Evolutionary conservation across 768 basidiomycete genomes (phyloP).

Genomic region (Sarcomyxa edulis): DNA sequence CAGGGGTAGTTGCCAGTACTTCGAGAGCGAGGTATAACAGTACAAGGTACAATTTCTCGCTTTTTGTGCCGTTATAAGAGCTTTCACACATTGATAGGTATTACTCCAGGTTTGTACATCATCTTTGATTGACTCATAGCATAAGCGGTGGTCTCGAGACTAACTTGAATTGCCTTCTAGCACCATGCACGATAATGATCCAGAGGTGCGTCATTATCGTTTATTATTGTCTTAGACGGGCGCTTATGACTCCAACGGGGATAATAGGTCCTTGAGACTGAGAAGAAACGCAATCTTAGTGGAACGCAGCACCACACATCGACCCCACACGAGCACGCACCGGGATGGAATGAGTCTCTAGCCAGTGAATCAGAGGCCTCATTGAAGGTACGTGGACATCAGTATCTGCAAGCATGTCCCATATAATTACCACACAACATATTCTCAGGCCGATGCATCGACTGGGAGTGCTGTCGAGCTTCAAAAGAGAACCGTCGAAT

Average conservation of each 20-base stretch:
- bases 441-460: constrained; percentile 37
- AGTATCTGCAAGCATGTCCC: neutral
- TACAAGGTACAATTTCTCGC: too few relatives aligned
- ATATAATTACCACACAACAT: constrained; percentile 2
- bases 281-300: constrained; percentile 48
- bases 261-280: constrained; percentile 39
- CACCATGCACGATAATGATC: constrained; percentile 57
- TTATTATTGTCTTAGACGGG: constrained; percentile 1
- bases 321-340: constrained; percentile 47
- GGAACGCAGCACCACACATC: constrained; percentile 39
- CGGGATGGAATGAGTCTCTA: constrained; percentile 69
- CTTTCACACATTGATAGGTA: constrained; percentile 16
- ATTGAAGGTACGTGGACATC: constrained; percentile 41
- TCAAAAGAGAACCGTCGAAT: constrained; percentile 36
- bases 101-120: constrained; percentile 18
- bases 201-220: constrained; percentile 30
- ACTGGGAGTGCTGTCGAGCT: constrained; percentile 24
- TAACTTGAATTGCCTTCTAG: constrained; percentile 16
- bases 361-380: constrained; percentile 61
- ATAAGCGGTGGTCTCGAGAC: too few relatives aligned
- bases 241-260: neutral
- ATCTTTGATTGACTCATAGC: too few relatives aligned
- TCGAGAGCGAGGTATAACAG: too few relatives aligned
- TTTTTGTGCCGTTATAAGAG: too few relatives aligned
- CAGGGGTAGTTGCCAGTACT: too few relatives aligned